Evolutionary conservation across 768 basidiomycete genomes (phyloP), one percentile per base, ranked within the genome.

Genomic region (Boletus vinaceobasis): DNA sequence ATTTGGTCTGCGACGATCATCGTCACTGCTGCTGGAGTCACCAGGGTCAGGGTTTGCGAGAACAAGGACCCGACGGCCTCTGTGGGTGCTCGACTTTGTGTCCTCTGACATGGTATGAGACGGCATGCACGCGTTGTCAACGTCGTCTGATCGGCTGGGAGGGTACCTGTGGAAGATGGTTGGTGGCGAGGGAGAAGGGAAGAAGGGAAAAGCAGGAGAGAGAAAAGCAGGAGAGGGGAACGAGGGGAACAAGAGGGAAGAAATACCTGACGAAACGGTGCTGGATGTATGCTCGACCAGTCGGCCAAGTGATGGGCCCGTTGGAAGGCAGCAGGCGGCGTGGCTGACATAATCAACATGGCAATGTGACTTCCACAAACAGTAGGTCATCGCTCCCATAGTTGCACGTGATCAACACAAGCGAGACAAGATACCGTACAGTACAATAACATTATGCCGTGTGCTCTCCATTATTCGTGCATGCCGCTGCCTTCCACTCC

Each of bases 41-140:
- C 77, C 83, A 21, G 80, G 77, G 63, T 79, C 75, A 2, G 84
- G 85, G 65, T 88, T 88, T 56, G 79, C 77, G 59, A 89, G 76
- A 66, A 80, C 77, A 40, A 85, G 77, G 52, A 81, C 69, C 58
- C 74, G 75, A 62, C 70, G 77, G 56, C 54, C 57, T 51, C 57
- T 71, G 46, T 67, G 63, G 27, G 64, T 60, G 60, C 58, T 64
- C 40, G 74, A 74, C 69, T 78, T 74, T 52, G 77, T 65, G 67
- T 83, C 82, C 74, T 87, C 87, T 56, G 85, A 82, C 86, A 87
- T 87, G 65, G 66, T 51, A 52, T 58, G 62, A 53, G 58, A 53
- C 59, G 64, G 61, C 70, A 73, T 71, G 56, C 66, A 65, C 60
- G 67, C 61, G 61, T 69, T 60, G 50, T 39, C 61, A 58, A 57